Evolutionary conservation across 495 filamentous ascomycete species (phyloP).

Genomic region (Sporormia fimetaria): DNA sequence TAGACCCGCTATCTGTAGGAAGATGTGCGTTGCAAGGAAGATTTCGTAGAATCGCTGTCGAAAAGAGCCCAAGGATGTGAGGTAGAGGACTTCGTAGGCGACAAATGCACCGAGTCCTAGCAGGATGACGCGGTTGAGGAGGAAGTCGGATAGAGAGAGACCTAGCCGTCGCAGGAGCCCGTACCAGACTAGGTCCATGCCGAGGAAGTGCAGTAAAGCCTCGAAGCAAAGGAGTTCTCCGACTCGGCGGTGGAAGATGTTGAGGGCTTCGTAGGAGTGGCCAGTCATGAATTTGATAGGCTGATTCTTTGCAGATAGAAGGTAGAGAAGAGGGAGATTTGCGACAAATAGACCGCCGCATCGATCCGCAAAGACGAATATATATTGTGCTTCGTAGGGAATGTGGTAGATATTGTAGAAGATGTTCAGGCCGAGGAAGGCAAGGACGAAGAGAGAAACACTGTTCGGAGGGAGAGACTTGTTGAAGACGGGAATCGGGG

Average conservation of each 20-base stretch:
- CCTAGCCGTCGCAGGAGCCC: constrained; percentile 33
- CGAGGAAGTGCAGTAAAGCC: constrained; percentile 36
- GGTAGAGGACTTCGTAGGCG: constrained; percentile 41
- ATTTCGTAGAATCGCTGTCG: constrained; percentile 45
- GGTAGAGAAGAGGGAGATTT: constrained; percentile 50
- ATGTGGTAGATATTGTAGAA: constrained; percentile 45
- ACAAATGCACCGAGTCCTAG: constrained; percentile 40
- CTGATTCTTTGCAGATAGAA: constrained; percentile 53
- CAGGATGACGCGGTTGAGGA: constrained; percentile 33
- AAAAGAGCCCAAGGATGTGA: constrained; percentile 42
- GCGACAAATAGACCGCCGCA: constrained; percentile 43
- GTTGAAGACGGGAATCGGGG: constrained; percentile 42
- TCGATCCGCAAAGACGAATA: constrained; percentile 47
- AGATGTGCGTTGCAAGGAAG: constrained; percentile 46
- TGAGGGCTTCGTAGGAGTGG: constrained; percentile 52
- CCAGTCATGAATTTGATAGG: constrained; percentile 48
- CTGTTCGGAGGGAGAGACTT: constrained; percentile 44
- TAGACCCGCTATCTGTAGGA: constrained; percentile 42
- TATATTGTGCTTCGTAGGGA: constrained; percentile 34
- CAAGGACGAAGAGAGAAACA: constrained; percentile 39
- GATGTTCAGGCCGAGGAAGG: constrained; percentile 43
- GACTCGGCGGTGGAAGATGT: constrained; percentile 47
- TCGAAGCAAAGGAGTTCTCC: constrained; percentile 40
- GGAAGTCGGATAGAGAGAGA: constrained; percentile 33
- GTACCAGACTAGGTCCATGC: constrained; percentile 42